Evolutionary conservation across 2,329 filamentous ascomycete genomes (phyloP).

Genomic region (Monosporascus ibericus): DNA sequence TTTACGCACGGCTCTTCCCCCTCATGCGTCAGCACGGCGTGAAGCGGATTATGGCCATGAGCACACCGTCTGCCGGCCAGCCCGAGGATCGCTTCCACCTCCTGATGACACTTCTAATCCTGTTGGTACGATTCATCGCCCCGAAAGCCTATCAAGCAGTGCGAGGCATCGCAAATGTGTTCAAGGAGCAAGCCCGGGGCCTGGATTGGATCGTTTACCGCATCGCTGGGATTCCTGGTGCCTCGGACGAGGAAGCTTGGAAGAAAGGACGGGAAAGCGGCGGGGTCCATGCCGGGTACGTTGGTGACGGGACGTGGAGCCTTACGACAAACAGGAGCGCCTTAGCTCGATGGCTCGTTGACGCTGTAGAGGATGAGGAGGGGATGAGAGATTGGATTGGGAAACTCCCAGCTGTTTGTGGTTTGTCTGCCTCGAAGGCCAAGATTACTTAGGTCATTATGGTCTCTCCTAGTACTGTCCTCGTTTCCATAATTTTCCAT

Average conservation of each 20-base stretch:
- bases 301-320: slow-evolving; percentile 14
- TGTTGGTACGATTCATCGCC: slow-evolving; percentile 8
- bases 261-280: slow-evolving; percentile 19
- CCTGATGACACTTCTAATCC: slow-evolving; percentile 1
- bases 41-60: slow-evolving; percentile 27
- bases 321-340: slow-evolving; percentile 10
- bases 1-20: slow-evolving; percentile 15
- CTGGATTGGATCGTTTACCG: slow-evolving; percentile 25
- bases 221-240: slow-evolving; percentile 21
- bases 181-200: slow-evolving; percentile 13
- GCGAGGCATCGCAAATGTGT: slow-evolving; percentile 11
- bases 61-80: slow-evolving; percentile 23
- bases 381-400: slow-evolving; percentile 10
- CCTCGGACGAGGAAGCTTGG: slow-evolving; percentile 20
- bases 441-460: background rate
- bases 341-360: slow-evolving; percentile 24
- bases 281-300: slow-evolving; percentile 11
- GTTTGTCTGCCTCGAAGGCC: background rate
- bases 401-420: slow-evolving; percentile 20
- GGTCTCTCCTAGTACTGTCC: too few species aligned
- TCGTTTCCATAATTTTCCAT: too few species aligned
- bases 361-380: slow-evolving; percentile 17
- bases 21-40: slow-evolving; percentile 24
- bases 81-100: slow-evolving; percentile 18
- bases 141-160: slow-evolving; percentile 13